Evolutionary conservation across 2,329 filamentous ascomycete genomes (phyloP).

Genomic region (Aspergillus sp.): DNA sequence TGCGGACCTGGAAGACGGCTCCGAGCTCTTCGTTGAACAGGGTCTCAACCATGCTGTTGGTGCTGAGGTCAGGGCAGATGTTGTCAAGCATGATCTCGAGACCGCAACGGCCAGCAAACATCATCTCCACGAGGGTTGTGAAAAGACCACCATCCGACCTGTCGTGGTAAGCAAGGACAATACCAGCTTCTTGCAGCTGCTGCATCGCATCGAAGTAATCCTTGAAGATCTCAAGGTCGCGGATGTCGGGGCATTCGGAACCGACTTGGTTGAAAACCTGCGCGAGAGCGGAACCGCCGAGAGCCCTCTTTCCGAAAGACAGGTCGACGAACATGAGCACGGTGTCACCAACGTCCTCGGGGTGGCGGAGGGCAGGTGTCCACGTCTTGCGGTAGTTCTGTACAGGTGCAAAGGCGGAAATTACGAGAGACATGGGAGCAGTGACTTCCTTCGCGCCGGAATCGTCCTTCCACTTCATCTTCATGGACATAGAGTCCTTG

Average conservation of each 20-base stretch:
- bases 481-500: slow-evolving; percentile 99
- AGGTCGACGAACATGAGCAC: slow-evolving; percentile 90
- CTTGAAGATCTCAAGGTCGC: slow-evolving; percentile 74
- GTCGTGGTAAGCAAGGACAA: slow-evolving; percentile 93
- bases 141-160: slow-evolving; percentile 89
- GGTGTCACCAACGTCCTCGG: slow-evolving; percentile 86
- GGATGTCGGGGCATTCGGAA: slow-evolving; percentile 80
- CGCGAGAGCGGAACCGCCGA: slow-evolving; percentile 88
- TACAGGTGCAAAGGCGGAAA: slow-evolving; percentile 86
- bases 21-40: slow-evolving; percentile 97
- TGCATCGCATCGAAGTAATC: slow-evolving; percentile 90
- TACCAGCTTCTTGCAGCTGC: slow-evolving; percentile 63
- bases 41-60: slow-evolving; percentile 67
- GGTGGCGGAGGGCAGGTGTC: slow-evolving; percentile 82
- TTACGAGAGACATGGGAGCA: slow-evolving; percentile 84
- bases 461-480: slow-evolving; percentile 85
- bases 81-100: slow-evolving; percentile 81
- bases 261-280: slow-evolving; percentile 87
- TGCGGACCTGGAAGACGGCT: slow-evolving; percentile 91
- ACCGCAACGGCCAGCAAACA: slow-evolving; percentile 92
- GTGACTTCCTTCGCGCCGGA: slow-evolving; percentile 78
- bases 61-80: slow-evolving; percentile 58
- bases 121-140: slow-evolving; percentile 92
- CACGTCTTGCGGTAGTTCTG: slow-evolving; percentile 82
- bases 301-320: slow-evolving; percentile 72